Evolutionary conservation across 305 asterid genomes (phyloP).

Genomic region (Coffea humblotiana): DNA sequence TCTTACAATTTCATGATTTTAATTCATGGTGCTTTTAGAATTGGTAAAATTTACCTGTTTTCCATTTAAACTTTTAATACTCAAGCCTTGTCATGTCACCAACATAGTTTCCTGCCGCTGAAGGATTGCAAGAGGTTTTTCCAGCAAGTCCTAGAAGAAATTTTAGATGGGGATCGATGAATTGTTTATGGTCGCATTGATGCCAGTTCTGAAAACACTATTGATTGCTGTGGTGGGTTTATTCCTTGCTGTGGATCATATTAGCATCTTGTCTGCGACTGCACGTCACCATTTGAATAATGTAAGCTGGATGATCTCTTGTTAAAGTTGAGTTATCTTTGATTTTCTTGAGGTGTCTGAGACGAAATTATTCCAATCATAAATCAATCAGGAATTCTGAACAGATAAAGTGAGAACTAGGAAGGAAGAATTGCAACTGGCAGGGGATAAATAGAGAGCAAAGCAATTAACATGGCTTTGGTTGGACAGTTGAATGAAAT

Average conservation of each 20-base stretch:
- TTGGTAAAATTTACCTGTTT: background rate
- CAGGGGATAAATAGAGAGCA: background rate
- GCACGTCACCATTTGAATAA: slow-evolving; percentile 33
- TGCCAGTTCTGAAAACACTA: slow-evolving; percentile 34
- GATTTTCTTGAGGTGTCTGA: background rate
- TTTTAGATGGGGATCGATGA: slow-evolving; percentile 19
- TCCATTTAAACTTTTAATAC: no score
- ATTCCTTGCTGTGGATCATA: slow-evolving; percentile 30
- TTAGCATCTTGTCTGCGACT: slow-evolving; percentile 21
- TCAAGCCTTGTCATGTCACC: background rate
- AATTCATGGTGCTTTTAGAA: background rate
- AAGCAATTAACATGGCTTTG: background rate
- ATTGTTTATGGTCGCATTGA: slow-evolving; percentile 30
- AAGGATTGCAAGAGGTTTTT: background rate
- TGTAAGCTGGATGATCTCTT: slow-evolving; percentile 11
- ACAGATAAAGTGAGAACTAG: no score
- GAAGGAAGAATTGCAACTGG: no score
- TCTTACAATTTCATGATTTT: background rate
- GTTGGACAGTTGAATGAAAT: background rate
- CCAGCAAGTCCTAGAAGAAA: background rate
- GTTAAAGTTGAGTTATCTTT: background rate
- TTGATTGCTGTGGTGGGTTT: slow-evolving; percentile 25
- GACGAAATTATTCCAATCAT: background rate
- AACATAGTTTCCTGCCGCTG: background rate
- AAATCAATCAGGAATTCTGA: background rate